Evolutionary conservation across 2,329 filamentous ascomycete species (phyloP), one percentile per base, ranked within the genome.

Genomic region (Rhinocladiella mackenziei): DNA sequence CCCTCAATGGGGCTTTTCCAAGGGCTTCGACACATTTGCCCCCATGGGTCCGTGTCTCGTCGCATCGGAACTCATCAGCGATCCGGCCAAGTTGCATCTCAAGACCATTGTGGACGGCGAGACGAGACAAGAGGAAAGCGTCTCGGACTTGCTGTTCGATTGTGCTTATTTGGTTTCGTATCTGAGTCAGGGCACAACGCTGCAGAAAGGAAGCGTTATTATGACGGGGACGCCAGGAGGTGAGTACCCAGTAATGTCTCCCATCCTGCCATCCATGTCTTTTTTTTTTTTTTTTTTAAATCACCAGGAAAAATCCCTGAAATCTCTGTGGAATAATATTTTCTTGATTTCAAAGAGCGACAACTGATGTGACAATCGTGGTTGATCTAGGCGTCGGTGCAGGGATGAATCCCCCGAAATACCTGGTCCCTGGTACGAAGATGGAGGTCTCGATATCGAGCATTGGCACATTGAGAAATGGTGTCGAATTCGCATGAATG

Each of bases 381-480:
- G 28, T 18, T 5, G n/a, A n/a, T 22, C 18, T 25, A 50, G 50
- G 51, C 30, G 68, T 73, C 13, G 69, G 69, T 0, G 66, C 66
- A 41, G 71, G 72, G 0, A 59, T 76, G 14, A 61, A 57, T 0
- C 70, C 68, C 0, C 66, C 65, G 0, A 57, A 48, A 15, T 72
- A 60, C 34, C 56, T 73, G 3, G 53, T 56, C 0, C 67, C 66
- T 0, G 69, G 67, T 1, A 69, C 64, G 0, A 53, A 56, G 11
- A 65, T 73, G 59, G 65, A 69, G 14, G 61, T 72, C 1, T 55
- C 48, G 2, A 65, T 72, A 19, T 56, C 57, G 0, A 53, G 61
- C 10, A 69, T 72, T 43, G 69, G 69, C 0, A 73, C 70, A 0
- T 48, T 70, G 36, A 56, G 54, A 15, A 72, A 72, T n/a, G 58